phyloP scores from a whole-genome alignment of 257 asterid species.

The Cruciata laevipes region DNA sequence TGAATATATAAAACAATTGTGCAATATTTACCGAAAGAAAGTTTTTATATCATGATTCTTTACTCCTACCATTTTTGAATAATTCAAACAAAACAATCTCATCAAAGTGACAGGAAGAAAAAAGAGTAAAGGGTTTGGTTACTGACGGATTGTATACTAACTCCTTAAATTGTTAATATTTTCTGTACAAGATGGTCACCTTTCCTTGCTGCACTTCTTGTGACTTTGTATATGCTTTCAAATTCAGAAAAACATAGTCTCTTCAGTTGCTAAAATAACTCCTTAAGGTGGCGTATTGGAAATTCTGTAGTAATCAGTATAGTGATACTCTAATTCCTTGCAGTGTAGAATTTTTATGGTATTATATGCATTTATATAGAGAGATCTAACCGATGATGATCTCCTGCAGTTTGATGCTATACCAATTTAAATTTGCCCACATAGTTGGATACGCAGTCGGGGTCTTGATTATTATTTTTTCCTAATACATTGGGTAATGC shows the following conservation, averaged over 20 bases:
- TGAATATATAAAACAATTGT: not conserved
- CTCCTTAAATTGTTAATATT: not conserved
- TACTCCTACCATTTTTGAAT: too few species aligned
- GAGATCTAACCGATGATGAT: not conserved
- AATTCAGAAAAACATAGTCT: not conserved
- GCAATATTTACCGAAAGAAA: not conserved
- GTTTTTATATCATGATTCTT: not conserved
- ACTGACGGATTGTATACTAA: not conserved
- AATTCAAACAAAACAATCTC: not conserved
- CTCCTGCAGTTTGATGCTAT: not conserved
- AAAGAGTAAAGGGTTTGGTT: not conserved
- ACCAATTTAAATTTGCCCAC: not conserved
- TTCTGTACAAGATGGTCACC: not conserved
- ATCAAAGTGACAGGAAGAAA: not conserved
- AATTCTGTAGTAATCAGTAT: not conserved
- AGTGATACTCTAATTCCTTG: not conserved
- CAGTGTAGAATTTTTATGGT: not conserved
- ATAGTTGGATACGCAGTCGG: not conserved
- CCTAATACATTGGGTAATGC: too few species aligned
- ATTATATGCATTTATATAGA: not conserved
- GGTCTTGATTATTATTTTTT: not conserved
- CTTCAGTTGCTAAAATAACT: not conserved
- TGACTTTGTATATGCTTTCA: not conserved
- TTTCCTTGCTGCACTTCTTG: not conserved
- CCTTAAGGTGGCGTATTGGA: not conserved